A percentile compares a stretch with the other conserved stretches of the same genome.
phyloP scores from a whole-genome alignment of 305 asterid species.

The Plantago lanceolata region DNA sequence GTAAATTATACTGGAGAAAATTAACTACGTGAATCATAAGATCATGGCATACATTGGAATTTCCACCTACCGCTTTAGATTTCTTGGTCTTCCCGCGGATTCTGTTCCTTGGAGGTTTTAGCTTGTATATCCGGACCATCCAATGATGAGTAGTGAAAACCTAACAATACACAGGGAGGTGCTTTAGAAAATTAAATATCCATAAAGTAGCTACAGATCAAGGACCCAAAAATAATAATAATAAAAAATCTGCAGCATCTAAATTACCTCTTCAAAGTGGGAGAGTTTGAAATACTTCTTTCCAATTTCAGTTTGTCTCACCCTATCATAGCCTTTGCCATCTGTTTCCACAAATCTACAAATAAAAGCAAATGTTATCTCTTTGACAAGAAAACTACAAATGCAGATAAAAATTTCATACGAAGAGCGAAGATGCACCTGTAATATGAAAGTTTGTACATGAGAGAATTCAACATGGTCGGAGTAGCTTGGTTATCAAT shows the following conservation, averaged over 20 bases:
- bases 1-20: conserved; percentile 14
- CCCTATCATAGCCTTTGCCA: conserved; percentile 92
- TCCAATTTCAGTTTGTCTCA: conserved; percentile 91
- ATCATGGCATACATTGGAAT: neutral
- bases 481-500: conserved; percentile 92
- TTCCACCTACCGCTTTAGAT: conserved; percentile 57
- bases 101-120: conserved; percentile 82
- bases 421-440: conserved; percentile 44
- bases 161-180: conserved; percentile 31
- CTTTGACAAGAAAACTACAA: conserved; percentile 13
- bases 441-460: conserved; percentile 97
- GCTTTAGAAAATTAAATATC: neutral
- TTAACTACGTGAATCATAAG: neutral
- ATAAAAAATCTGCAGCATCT: neutral
- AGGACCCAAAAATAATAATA: conserved; percentile 2
- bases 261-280: conserved; percentile 87
- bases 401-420: conserved; percentile 15
- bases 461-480: conserved; percentile 91
- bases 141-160: conserved; percentile 98
- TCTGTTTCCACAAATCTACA: conserved; percentile 91
- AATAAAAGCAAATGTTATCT: conserved; percentile 23
- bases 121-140: conserved; percentile 95
- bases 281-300: conserved; percentile 84
- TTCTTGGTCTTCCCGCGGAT: conserved; percentile 88
- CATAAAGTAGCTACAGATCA: no score